Evolutionary conservation across 2,329 filamentous ascomycete genomes (phyloP), one percentile per base, ranked within the genome.

Genomic region (Cordyceps tenuipes): DNA sequence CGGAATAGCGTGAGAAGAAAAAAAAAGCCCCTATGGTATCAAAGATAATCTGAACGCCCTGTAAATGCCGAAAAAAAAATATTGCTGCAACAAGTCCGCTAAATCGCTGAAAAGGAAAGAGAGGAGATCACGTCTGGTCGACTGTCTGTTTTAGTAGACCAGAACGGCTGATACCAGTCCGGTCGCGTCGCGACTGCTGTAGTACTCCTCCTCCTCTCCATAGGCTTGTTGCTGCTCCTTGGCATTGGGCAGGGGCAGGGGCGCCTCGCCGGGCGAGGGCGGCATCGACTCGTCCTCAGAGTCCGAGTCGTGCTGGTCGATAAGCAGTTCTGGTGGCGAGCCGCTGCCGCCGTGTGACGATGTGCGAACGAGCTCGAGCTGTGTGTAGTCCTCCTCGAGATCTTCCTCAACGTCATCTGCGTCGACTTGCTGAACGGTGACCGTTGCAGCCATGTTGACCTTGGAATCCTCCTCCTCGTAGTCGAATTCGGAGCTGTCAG

Each of bases 231-330:
- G 68, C 67, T 72, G 70, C 69, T 69, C 75, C 26, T 39, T 23
- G 54, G n/a, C 31, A 44, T 29, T 78, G 50, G 80, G 76, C 68
- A 90, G 88, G 46, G 79, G 74, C 57, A 90, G 75, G 41, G 79
- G 71, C 31, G 80, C 71, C 23, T 78, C 76, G 48, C 83, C 82
- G 43, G 87, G 87, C 62, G 87, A 89, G 21, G 86, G 87, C 8
- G 89, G 89, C 83, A 90, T 84, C 66, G 89, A 86, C 73, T 91
- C 88, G 67, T 91, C 88, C 61, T 84, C 86, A 2, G 83, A 87
- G 69, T 91, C 88, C 64, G 84, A 79, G 65, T 85, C 82, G 63
- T 82, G 83, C 63, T 82, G 83, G 72, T 91, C 87, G 66, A 85
- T 77, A 64, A 86, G 80, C 61, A 91, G 83, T 71, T 90, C 88